These are phyloP conservation scores for Penicillium decumbens DNA, from an alignment of 2,329 filamentous ascomycete species.

Conservation along the genomic window DNA sequence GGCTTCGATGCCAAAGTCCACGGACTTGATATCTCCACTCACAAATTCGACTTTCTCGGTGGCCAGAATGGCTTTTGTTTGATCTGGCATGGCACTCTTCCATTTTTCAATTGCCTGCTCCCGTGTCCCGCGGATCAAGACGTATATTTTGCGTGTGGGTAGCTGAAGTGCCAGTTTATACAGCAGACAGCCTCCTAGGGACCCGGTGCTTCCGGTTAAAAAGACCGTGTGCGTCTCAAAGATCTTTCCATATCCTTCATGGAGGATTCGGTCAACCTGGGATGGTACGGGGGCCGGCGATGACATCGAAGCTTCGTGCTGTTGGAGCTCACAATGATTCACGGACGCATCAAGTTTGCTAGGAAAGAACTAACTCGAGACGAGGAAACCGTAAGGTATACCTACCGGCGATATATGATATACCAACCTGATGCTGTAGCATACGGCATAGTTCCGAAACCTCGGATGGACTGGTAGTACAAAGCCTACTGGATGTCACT, in stretches of 20 bases:
- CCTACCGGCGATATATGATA: background rate
- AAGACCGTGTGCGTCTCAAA: constrained; percentile 29
- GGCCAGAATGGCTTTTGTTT: constrained; percentile 24
- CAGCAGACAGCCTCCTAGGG: constrained; percentile 31
- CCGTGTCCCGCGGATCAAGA: constrained; percentile 24
- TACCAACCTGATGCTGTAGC: background rate
- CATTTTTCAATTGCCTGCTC: constrained; percentile 27
- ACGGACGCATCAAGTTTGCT: too few relatives aligned
- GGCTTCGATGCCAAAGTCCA: constrained; percentile 25
- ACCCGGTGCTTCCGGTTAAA: constrained; percentile 31
- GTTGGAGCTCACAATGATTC: background rate
- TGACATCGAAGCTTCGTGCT: constrained; percentile 10
- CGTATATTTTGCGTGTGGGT: constrained; percentile 30
- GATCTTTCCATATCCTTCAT: constrained; percentile 24
- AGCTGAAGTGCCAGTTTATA: constrained; percentile 33
- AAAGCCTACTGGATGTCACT: background rate
- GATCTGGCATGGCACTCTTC: constrained; percentile 28
- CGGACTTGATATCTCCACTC: constrained; percentile 25
- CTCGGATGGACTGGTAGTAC: background rate
- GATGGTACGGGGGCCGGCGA: constrained; percentile 5
- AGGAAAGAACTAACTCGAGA: background rate
- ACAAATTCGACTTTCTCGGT: constrained; percentile 28
- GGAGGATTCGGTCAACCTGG: constrained; percentile 18
- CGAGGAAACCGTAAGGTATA: background rate
- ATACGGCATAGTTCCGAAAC: background rate